Evolutionary conservation across 140 eudicot species (phyloP).

Genomic region (Cichorium intybus): DNA sequence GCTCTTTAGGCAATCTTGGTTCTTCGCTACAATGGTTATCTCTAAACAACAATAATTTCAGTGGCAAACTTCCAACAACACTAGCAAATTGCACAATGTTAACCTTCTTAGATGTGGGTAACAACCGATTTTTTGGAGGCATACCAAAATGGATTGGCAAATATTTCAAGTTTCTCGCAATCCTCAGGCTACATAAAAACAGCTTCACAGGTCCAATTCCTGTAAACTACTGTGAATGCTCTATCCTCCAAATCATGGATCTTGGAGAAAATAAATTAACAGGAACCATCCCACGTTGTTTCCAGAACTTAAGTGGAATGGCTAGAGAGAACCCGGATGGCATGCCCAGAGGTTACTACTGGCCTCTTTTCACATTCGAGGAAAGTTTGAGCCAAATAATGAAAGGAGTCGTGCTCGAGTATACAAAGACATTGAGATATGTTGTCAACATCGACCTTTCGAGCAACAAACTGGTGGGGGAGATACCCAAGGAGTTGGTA

Average conservation of each 20-base stretch:
- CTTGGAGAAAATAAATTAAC: conserved; percentile 34
- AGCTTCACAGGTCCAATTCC: conserved; percentile 37
- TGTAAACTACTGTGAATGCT: conserved; percentile 27
- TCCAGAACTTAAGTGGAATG: conserved; percentile 30
- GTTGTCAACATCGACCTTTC: conserved; percentile 46
- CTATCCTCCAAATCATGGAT: conserved; percentile 42
- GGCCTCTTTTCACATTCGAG: too few relatives aligned
- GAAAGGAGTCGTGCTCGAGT: conserved; percentile 24
- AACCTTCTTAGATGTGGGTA: conserved; percentile 33
- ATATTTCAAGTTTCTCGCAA: background rate
- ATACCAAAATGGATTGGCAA: conserved; percentile 47
- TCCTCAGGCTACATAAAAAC: conserved; percentile 39
- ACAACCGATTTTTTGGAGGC: conserved; percentile 37
- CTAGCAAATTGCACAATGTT: conserved; percentile 23
- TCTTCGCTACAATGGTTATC: conserved; percentile 30
- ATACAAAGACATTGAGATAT: conserved; percentile 23
- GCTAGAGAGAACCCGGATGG: conserved; percentile 15
- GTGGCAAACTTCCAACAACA: conserved; percentile 33
- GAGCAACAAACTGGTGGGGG: conserved; percentile 35
- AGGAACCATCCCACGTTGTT: conserved; percentile 40
- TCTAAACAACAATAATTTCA: conserved; percentile 35
- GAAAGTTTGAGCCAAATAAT: conserved; percentile 27
- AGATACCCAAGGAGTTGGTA: conserved; percentile 37
- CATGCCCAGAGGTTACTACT: conserved; percentile 18
- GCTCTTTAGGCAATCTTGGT: conserved; percentile 33